Conservation (phyloP, 805 yeast species). For the Candida vartiovaarae region DNA sequence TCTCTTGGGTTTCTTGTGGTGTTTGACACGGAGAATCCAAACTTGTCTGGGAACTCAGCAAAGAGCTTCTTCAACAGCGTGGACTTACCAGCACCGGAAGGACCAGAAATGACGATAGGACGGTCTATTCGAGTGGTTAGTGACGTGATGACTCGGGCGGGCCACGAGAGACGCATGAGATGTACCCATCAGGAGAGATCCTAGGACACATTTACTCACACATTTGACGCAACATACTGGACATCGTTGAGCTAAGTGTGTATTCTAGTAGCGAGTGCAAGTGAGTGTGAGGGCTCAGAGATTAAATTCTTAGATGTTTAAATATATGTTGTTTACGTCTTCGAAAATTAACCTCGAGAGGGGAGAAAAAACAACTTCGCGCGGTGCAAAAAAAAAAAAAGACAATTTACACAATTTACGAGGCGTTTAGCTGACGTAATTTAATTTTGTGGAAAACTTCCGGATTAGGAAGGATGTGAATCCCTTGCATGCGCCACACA, state of each 20-base stretch:
- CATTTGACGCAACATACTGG: conserved; percentile 16
- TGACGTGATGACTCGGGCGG: neutral
- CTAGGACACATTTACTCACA: conserved; percentile 60
- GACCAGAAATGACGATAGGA: conserved; percentile 95
- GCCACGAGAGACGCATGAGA: neutral
- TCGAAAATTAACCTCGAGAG: no score
- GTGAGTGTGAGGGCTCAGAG: neutral
- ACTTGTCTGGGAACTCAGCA: conserved; percentile 81
- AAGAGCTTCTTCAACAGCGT: conserved; percentile 85
- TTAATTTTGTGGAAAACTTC: no score
- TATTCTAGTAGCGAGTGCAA: no score
- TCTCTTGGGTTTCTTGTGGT: conserved; percentile 89
- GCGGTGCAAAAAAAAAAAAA: no score
- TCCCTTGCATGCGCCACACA: no score
- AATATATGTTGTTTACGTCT: no score
- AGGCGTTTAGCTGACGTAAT: no score
- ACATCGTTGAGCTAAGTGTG: conserved; percentile 5
- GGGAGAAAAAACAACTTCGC: no score
- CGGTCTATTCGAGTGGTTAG: conserved; percentile 37
- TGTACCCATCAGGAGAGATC: conserved; percentile 68
- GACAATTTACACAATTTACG: no score
- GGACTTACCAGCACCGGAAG: conserved; percentile 94
- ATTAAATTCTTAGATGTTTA: no score
- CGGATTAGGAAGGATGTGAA: no score
- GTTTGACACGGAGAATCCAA: conserved; percentile 92